These are phyloP conservation scores for Comarum palustre DNA, from an alignment of 306 rosid species.

Conservation along the genomic window DNA sequence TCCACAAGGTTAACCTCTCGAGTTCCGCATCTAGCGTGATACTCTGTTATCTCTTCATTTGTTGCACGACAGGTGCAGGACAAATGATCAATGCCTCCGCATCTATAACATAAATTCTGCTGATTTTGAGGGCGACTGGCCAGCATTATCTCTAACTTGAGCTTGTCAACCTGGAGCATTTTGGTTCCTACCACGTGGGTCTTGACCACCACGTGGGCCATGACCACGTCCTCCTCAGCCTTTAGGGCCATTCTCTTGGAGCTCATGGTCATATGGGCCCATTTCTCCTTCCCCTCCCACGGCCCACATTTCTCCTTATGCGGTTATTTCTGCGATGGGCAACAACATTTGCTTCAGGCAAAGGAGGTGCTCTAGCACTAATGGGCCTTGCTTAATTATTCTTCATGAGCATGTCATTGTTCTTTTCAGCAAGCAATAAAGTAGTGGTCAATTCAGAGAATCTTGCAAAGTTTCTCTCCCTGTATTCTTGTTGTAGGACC, in stretches of 20 bases:
- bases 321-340: not conserved
- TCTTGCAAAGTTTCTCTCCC: not conserved
- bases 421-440: not conserved
- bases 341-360: not conserved
- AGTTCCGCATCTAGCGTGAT: not conserved
- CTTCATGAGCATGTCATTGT: not conserved
- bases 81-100: not conserved
- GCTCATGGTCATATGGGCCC: not conserved
- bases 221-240: not conserved
- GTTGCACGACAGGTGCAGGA: not conserved
- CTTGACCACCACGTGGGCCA: too few relatives aligned
- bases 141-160: too few relatives aligned
- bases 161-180: not conserved
- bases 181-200: not conserved
- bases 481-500: not conserved
- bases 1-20: too few relatives aligned
- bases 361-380: not conserved
- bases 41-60: not conserved
- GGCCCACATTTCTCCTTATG: not conserved
- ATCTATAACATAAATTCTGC: not conserved
- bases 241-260: not conserved
- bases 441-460: not conserved
- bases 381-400: not conserved
- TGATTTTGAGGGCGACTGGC: not conserved
- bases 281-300: not conserved